A percentile compares a stretch with the other conserved stretches of the same genome.
These are phyloP conservation scores for Aspergillus ochraceoroseus DNA, from an alignment of 2,329 filamentous ascomycete genomes.

Conservation along the genomic window DNA sequence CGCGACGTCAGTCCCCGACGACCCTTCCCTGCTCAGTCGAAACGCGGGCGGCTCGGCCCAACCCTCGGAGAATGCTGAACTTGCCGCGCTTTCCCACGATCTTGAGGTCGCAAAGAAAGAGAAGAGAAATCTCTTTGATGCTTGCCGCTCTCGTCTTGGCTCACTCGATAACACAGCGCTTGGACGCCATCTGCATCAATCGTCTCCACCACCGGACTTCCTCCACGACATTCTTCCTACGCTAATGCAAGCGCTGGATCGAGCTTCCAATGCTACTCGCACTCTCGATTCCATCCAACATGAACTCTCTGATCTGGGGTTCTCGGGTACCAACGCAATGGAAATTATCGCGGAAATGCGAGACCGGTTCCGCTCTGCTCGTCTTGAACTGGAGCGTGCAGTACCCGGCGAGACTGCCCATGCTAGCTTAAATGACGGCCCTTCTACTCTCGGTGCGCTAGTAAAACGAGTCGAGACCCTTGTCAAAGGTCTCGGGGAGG, in stretches of 20 bases:
- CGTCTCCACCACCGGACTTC: conserved; percentile 39
- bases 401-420: conserved; percentile 44
- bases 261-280: conserved; percentile 38
- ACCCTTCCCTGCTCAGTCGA: conserved; percentile 17
- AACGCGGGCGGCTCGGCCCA: conserved; percentile 16
- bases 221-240: conserved; percentile 36
- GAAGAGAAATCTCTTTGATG: conserved; percentile 39
- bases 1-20: conserved; percentile 17
- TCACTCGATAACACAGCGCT: conserved; percentile 23
- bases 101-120: conserved; percentile 40
- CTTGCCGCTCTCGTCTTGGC: conserved; percentile 33
- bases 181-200: conserved; percentile 22
- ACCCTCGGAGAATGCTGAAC: conserved; percentile 24
- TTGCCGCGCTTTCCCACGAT: conserved; percentile 32
- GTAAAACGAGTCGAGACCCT: conserved; percentile 38
- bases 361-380: conserved; percentile 40
- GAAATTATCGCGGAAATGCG: conserved; percentile 39
- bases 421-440: conserved; percentile 37
- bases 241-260: conserved; percentile 33
- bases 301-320: conserved; percentile 40
- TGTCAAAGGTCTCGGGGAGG: conserved; percentile 32
- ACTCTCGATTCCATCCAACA: conserved; percentile 34
- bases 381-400: conserved; percentile 42
- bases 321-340: conserved; percentile 29
- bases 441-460: conserved; percentile 39